Evolutionary conservation across 768 basidiomycete genomes (phyloP), one percentile per base, ranked within the genome.

Genomic region (Tricholoma sp.): DNA sequence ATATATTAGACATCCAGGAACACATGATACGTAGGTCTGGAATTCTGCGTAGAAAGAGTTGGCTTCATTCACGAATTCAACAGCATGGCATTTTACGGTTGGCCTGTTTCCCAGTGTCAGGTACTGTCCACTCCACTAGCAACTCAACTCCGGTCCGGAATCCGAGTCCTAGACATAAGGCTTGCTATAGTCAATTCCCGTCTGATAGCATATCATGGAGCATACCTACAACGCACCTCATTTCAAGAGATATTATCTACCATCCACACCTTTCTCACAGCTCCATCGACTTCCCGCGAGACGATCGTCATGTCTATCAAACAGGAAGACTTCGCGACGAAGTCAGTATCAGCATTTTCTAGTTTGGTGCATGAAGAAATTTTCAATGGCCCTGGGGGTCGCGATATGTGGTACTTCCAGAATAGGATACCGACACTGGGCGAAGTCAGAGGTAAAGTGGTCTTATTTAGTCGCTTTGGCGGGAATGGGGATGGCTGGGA

Each of bases 51-150:
- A 32, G n/a, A 31, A 32, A 32, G 32, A 2, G 1, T 32, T 17
- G 7, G 17, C 24, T 49, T 15, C 1, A 31, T 63, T 48, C 48
- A 57, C 33, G 37, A 31, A 41, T 6, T 17, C 29, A n/a, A 32
- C 29, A 89, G 87, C 4, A 86, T 93, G 84, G 86, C 91, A 8
- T 83, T 91, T 59, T 87, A 92, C 61, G 89, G 89, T 12, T 91
- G 88, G 85, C 89, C 89, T 0, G 72, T 95, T 36, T 89, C 90
- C 0, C 92, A 96, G 66, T 98, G 94, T 65, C 94, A 97, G 68
- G 80, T 81, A 34, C 72, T 73, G 8, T 66, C 70, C 4, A 86
- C 82, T 0, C 81, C 85, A 0, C 80, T 96, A 24, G 72, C 72
- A 29, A 71, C 74, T 17, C 94, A 98, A 70, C 77, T 98, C 9